Conservation (phyloP, 345 rosid genomes). For the Murraya koenigii region DNA sequence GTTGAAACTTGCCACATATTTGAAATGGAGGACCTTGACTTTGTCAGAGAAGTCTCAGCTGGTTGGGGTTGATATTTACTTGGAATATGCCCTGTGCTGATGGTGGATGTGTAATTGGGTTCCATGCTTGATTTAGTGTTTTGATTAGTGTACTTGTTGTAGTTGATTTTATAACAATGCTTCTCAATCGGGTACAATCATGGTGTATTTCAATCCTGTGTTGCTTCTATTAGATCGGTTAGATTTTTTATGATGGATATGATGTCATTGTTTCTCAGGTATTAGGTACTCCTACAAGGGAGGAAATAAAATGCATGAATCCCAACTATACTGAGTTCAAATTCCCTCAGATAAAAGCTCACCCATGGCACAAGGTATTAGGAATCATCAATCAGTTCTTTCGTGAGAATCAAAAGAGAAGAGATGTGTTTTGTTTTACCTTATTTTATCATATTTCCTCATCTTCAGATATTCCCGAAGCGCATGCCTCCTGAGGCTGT, state of each 20-base stretch:
- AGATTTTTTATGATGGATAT: neutral
- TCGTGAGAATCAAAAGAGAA: neutral
- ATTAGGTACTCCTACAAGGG: constrained; percentile 96
- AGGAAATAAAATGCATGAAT: constrained; percentile 99
- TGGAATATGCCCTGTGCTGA: neutral
- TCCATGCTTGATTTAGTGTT: neutral
- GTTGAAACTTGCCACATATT: neutral
- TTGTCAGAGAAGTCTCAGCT: neutral
- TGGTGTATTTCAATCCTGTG: neutral
- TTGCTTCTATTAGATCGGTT: neutral
- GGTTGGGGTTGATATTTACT: neutral
- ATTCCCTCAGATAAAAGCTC: constrained; percentile 98
- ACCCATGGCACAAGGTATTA: constrained; percentile 97
- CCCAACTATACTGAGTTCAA: constrained; percentile 95
- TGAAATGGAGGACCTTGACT: neutral
- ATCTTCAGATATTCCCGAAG: constrained; percentile 75
- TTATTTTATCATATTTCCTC: neutral
- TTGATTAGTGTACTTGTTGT: neutral
- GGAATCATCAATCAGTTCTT: constrained; percentile 1
- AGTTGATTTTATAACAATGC: neutral
- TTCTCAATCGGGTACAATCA: neutral
- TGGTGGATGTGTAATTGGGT: neutral
- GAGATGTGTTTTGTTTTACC: neutral
- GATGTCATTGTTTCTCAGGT: constrained; percentile 43
- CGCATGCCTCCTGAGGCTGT: constrained; percentile 98